A percentile compares a stretch with the other conserved stretches of the same genome.
phyloP scores from a whole-genome alignment of 2,329 filamentous ascomycete genomes.

The Fusarium brevicatenulatum region DNA sequence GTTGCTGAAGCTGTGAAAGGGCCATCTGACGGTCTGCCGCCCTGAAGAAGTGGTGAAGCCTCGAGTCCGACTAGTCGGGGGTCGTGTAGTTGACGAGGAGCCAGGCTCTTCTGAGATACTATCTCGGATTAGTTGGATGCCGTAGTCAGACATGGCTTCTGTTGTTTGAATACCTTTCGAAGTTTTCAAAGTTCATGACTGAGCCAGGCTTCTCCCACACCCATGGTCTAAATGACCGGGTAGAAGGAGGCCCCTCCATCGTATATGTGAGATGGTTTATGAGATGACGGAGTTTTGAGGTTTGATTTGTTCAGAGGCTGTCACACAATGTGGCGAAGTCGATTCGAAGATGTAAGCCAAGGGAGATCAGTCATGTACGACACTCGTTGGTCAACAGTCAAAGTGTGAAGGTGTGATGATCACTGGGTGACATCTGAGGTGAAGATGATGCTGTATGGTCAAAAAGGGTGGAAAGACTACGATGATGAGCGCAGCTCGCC shows the following conservation, averaged over 20 bases:
- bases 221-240: conserved; percentile 37
- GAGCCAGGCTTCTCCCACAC: conserved; percentile 40
- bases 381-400: conserved; percentile 35
- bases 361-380: conserved; percentile 24
- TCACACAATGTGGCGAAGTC: conserved; percentile 20
- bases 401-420: conserved; percentile 24
- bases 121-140: conserved; percentile 18
- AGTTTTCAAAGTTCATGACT: conserved; percentile 43
- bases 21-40: conserved; percentile 42
- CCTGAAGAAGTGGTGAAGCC: conserved; percentile 43
- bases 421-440: conserved; percentile 3
- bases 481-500: conserved; percentile 41
- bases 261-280: conserved; percentile 13
- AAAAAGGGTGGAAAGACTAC: conserved; percentile 31
- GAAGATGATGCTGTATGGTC: background rate
- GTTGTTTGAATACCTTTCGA: conserved; percentile 37
- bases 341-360: conserved; percentile 11
- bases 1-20: conserved; percentile 45
- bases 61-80: conserved; percentile 38
- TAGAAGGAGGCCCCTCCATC: conserved; percentile 42
- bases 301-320: conserved; percentile 11
- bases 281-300: conserved; percentile 6
- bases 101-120: conserved; percentile 43
- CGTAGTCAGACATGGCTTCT: conserved; percentile 8
- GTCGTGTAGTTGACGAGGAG: conserved; percentile 26